Evolutionary conservation across 208 protist genomes (phyloP).

Genomic region (Blechomonas ayalai): DNA sequence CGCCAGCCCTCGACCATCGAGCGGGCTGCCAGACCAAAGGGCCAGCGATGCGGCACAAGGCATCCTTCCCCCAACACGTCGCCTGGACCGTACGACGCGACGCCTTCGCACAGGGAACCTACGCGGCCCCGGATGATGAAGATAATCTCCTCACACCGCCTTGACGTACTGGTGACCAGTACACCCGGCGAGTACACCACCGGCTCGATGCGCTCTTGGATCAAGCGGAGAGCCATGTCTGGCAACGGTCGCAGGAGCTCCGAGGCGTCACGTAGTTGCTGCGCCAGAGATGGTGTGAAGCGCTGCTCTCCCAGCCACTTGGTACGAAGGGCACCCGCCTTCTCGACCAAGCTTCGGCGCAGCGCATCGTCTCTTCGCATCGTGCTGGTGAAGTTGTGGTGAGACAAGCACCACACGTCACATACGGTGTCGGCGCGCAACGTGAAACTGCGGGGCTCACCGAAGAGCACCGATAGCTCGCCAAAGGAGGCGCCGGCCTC

Average conservation of each 20-base stretch:
- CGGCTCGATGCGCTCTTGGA: conserved; percentile 80
- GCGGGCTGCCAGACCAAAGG: conserved; percentile 54
- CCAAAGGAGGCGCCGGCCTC: conserved; percentile 71
- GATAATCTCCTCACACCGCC: conserved; percentile 51
- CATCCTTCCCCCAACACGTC: conserved; percentile 71
- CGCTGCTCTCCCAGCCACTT: conserved; percentile 82
- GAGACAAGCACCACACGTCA: conserved; percentile 78
- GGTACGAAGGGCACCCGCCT: conserved; percentile 74
- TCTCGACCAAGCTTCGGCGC: conserved; percentile 45
- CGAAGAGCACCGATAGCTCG: conserved; percentile 78
- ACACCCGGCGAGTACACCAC: conserved; percentile 65
- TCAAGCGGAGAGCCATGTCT: conserved; percentile 62
- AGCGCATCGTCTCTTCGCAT: conserved; percentile 66
- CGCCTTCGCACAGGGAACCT: conserved; percentile 46
- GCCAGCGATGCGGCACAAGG: conserved; percentile 80
- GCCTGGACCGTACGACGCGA: conserved; percentile 61
- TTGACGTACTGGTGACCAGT: conserved; percentile 68
- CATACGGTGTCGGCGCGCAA: conserved; percentile 62
- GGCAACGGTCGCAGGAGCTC: conserved; percentile 51
- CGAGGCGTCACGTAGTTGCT: conserved; percentile 50
- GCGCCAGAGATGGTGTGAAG: conserved; percentile 46
- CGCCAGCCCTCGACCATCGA: conserved; percentile 87
- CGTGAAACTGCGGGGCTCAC: conserved; percentile 63
- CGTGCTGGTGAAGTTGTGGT: conserved; percentile 37
- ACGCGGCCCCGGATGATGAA: conserved; percentile 71